phyloP scores from a whole-genome alignment of 1,284 basidiomycete genomes.

The Leccinum subrobustum region DNA sequence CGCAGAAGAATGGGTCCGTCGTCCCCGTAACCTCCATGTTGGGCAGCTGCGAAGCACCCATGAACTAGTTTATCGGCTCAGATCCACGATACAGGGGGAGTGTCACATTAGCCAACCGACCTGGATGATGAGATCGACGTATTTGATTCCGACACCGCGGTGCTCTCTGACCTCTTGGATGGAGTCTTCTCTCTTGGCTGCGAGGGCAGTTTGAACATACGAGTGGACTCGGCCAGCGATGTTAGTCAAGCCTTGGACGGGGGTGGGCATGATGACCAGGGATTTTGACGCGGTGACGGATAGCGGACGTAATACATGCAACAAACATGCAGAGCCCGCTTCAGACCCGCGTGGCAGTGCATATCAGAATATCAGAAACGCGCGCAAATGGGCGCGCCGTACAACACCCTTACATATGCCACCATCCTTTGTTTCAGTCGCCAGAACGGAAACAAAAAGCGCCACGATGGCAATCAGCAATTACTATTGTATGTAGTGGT shows the following conservation, averaged over 20 bases:
- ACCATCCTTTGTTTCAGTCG: not conserved
- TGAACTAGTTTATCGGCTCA: conserved; percentile 45
- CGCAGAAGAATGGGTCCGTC: conserved; percentile 72
- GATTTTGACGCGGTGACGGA: not conserved
- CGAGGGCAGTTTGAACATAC: not conserved
- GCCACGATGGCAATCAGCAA: not conserved
- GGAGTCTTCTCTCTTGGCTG: not conserved
- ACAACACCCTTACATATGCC: not conserved
- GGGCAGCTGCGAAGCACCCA: conserved; percentile 64
- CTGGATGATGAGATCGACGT: conserved; percentile 30
- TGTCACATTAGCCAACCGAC: conserved; percentile 13
- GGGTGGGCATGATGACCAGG: not conserved
- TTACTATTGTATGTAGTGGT: not conserved
- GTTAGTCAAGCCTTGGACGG: conserved; percentile 15
- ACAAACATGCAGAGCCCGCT: not conserved
- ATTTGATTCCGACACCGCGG: conserved; percentile 22
- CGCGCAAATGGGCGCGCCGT: not conserved
- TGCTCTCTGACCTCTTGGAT: conserved; percentile 8
- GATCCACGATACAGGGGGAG: not conserved
- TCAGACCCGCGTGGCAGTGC: not conserved
- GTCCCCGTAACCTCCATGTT: conserved; percentile 68
- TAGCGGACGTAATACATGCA: not conserved
- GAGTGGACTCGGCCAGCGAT: conserved; percentile 6
- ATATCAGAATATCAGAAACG: not conserved
- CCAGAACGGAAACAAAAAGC: not conserved